Base-by-base conservation (phyloP, 148 eudicot genomes). In the Suaeda aralocaspica region DNA sequence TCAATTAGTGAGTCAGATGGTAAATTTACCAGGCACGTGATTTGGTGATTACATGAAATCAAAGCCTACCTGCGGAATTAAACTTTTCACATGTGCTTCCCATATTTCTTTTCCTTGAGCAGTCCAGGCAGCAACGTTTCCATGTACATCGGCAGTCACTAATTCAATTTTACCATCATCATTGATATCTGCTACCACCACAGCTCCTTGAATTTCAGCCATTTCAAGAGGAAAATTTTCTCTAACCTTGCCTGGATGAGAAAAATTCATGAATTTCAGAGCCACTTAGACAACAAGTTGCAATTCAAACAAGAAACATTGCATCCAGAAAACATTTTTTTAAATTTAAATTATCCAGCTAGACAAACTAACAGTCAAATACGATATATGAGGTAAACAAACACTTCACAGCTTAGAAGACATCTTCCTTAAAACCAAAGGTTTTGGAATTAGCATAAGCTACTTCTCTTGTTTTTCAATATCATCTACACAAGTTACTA, bases 71-170 rank as follows among this genome's bases (percentile, higher is more conserved):
- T 91, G 99, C 12, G 99, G 92, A 72, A 91, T 67, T 51, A 89
- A 89, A 82, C 97, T 94, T 81, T 94, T 94, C n/a, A 94, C 50
- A 83, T 91, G 96, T 66, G 69, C 58, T 85, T 86, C 99, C 99
- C 99, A 94, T 70, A 94, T 86, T 81, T 89, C 93, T 79, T 86
- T 85, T 71, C 99, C 99, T 71, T 91, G 91, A 64, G 97, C 76
- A 68, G 96, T 94, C 99, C 99, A 94, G 26, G 99, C 99, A 72
- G 91, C 99, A 84, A 94, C 87, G 78, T 94, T 94, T 83, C 99
- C 99, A 77, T 94, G 97, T 46, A 83, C 74, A 78, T 94, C 99
- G 66, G 99, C 78, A 52, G 97, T 94, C 52, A 94, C 88, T 60
- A 94, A 48, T 83, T 94, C 99, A 58, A 94, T 94, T 78, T 91